These are phyloP conservation scores for Candida parachauliodes DNA, from an alignment of 805 yeast genomes.

Conservation along the genomic window DNA sequence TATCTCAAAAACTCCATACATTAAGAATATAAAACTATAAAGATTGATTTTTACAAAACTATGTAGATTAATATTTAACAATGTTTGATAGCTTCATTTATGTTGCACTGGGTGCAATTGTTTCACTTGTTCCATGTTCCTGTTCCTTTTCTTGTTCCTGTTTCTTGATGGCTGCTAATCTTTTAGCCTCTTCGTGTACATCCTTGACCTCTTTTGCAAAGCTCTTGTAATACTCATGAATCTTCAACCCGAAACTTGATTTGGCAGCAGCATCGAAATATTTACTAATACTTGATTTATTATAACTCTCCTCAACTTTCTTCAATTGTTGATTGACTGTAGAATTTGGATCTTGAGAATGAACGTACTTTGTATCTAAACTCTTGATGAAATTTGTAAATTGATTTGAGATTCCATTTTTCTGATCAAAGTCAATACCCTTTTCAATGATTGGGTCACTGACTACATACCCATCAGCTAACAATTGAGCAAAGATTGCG, in stretches of 20 bases:
- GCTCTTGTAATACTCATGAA: constrained; percentile 57
- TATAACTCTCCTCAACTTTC: constrained; percentile 30
- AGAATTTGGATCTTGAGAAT: constrained; percentile 52
- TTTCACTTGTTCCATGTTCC: background rate
- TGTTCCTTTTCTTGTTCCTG: constrained; percentile 7
- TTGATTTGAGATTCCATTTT: constrained; percentile 55
- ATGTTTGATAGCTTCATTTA: no score
- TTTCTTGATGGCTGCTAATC: constrained; percentile 62
- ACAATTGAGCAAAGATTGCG: constrained; percentile 70
- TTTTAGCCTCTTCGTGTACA: constrained; percentile 70
- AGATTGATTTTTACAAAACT: no score
- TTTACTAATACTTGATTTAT: constrained; percentile 14
- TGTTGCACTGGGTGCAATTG: no score
- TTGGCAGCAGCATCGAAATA: constrained; percentile 47
- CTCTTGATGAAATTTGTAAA: constrained; percentile 54
- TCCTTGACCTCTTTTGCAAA: constrained; percentile 55
- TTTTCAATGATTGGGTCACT: constrained; percentile 58
- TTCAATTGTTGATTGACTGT: constrained; percentile 28
- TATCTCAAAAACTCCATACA: no score
- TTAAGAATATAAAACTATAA: no score
- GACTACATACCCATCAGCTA: constrained; percentile 68
- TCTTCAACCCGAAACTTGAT: constrained; percentile 52
- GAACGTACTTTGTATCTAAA: constrained; percentile 57
- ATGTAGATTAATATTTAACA: no score
- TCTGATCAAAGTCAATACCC: constrained; percentile 61